A percentile compares a stretch with the other conserved stretches of the same genome.
phyloP scores from a whole-genome alignment of 2,329 filamentous ascomycete genomes.

The Colletotrichum incanum region DNA sequence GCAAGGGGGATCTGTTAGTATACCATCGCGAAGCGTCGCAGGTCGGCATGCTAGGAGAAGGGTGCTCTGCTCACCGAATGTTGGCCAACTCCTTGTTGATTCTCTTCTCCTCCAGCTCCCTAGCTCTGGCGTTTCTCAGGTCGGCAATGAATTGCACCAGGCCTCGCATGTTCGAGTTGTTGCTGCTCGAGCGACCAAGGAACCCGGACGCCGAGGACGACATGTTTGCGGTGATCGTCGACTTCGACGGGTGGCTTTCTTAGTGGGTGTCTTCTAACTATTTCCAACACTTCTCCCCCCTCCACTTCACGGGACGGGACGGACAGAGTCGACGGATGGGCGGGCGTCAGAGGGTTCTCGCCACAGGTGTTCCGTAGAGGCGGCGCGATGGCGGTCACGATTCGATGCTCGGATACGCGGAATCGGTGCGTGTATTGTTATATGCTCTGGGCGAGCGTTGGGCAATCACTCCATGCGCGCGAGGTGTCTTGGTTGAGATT shows the following conservation, averaged over 20 bases:
- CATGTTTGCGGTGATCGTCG: conserved; percentile 57
- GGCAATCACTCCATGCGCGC: conserved; percentile 41
- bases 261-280: not conserved
- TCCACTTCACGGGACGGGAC: conserved; percentile 4
- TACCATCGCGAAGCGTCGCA: conserved; percentile 38
- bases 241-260: not conserved
- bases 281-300: not conserved
- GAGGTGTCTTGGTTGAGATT: conserved; percentile 12
- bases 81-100: conserved; percentile 99
- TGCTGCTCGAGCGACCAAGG: conserved; percentile 76
- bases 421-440: not conserved
- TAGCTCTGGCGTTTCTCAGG: conserved; percentile 91
- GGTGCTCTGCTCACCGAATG: conserved; percentile 75
- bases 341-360: conserved; percentile 11
- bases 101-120: conserved; percentile 97
- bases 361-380: conserved; percentile 9
- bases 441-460: conserved; percentile 34
- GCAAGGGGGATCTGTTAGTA: conserved; percentile 12
- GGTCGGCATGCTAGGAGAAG: conserved; percentile 13
- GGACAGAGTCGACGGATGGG: conserved; percentile 7
- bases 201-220: conserved; percentile 73
- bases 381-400: conserved; percentile 22
- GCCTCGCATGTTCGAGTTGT: conserved; percentile 81
- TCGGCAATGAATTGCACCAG: conserved; percentile 99
- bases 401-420: conserved; percentile 11